Base-by-base conservation (phyloP, 345 rosid genomes). In the Erucastrum elatum region DNA sequence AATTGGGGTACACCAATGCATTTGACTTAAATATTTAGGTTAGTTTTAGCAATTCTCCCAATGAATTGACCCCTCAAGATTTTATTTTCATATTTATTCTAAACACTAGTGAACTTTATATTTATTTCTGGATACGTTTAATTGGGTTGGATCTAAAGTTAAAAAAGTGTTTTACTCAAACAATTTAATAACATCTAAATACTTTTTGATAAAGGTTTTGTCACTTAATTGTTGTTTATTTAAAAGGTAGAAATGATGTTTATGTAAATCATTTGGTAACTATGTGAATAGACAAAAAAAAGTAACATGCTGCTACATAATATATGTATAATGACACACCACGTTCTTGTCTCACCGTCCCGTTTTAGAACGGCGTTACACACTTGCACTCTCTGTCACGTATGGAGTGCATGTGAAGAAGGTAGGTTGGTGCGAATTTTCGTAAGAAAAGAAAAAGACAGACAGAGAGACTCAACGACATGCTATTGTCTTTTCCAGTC, bases 401-500 rank as follows among this genome's bases (percentile, higher is more conserved):
- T 55, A 55, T 55, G 61, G 61, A 17, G 26, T 61, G 79, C 79
- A 76, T 76, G 74, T 68, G 74, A 68, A 68, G 49, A 59, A 34
- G 65, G 12, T 35, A 53, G 59, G 26, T 53, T 55, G 64, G 56
- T 58, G 41, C 11, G 31, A 61, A 44, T 60, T 51, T 51, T 51
- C 8, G 5, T 51, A 51, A 51, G 58, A 51, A 51, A 51, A 51
- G 25, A 51, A 3, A 58, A 31, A 25, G 59, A 31, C 34, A 62
- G 62, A 41, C 56, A 70, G 26, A 77, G 67, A 46, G 27, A 71
- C 67, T 70, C 39, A 29, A 53, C 35, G 46, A 71, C 76, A 76
- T 71, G 76, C 71, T 16, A 26, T 71, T 56, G 72, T 78, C 81
- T 64, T 78, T 71, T 65, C 72, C 81, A 71, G 51, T 65, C 77